Evolutionary conservation across 257 asterid species (phyloP).

Genomic region (Capsicum chinense): DNA sequence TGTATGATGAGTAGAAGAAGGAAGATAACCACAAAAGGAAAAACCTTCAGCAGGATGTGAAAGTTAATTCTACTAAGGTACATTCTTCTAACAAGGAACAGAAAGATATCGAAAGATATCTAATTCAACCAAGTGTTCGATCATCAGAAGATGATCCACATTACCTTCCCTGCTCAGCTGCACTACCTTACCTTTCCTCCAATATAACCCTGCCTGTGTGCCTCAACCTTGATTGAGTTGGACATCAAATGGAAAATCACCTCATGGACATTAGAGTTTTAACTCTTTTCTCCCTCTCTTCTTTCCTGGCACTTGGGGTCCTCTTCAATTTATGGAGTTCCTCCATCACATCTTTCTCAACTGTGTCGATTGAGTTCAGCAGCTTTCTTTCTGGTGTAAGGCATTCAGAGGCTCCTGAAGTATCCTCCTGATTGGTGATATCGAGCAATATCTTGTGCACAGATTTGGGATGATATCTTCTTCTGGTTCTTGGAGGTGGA

Average conservation of each 20-base stretch:
- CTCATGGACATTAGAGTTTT: conserved; percentile 79
- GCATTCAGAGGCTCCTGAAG: conserved; percentile 46
- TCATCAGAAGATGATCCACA: conserved; percentile 60
- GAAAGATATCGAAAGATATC: conserved; percentile 36
- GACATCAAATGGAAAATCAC: conserved; percentile 31
- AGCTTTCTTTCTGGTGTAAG: conserved; percentile 74
- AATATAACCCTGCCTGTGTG: conserved; percentile 27
- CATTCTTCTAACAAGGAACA: neutral
- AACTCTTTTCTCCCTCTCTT: conserved; percentile 65
- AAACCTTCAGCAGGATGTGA: neutral
- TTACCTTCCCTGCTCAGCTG: conserved; percentile 35
- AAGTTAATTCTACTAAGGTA: neutral
- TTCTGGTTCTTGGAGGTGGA: conserved; percentile 49
- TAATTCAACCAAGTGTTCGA: conserved; percentile 39
- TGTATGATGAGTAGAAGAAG: neutral
- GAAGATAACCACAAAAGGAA: neutral
- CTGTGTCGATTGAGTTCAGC: conserved; percentile 66
- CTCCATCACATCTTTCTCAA: conserved; percentile 72
- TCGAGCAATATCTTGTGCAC: conserved; percentile 72
- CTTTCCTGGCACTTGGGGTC: conserved; percentile 68
- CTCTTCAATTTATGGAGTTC: conserved; percentile 67
- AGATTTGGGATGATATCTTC: conserved; percentile 42
- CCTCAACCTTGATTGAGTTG: conserved; percentile 71
- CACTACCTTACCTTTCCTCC: conserved; percentile 30
- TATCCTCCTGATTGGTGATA: conserved; percentile 48